Evolutionary conservation across 2,329 filamentous ascomycete species (phyloP), one percentile per base, ranked within the genome.

Genomic region (Microcyclospora tardicrescens): DNA sequence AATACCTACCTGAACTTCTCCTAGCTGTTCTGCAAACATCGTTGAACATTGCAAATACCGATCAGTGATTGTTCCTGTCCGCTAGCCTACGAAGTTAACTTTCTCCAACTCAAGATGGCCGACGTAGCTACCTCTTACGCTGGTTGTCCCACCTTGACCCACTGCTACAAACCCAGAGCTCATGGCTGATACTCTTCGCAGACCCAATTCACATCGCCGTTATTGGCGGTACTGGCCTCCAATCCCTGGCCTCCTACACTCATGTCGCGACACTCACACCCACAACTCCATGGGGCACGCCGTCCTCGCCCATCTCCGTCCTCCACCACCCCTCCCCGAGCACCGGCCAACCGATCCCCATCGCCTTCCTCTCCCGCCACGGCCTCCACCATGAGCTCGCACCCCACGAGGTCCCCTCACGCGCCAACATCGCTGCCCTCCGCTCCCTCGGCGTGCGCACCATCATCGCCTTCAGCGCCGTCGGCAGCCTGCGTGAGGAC

Each of bases 361-460:
- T 98, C 46, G 91, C 91, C 40, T 98, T 98, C 70, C 76, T 98
- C 51, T 85, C 87, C 46, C 85, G 91, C 33, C 91, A 98, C 64
- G 91, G 91, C 49, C 60, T 77, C 10, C 72, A 91, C 73, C 91
- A 98, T 68, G 75, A 95, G 63, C 72, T 83, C 50, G 85, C 87
- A 5, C 91, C 91, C 0, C 87, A 95, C 58, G 91, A 98, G 65
- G 83, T 98, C n/a, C 86, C 87, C 43, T 76, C 79, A 49, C 84
- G 84, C 47, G 91, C 91, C 63, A 98, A 96, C 69, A 93, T 98
- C 55, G 89, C 91, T n/a, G 91, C 91, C n/a, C 72, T 98, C 46
- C 80, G 91, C 48, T 79, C 76, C 53, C 71, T 98, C 44, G 91
- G 91, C 49, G 91, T 96, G 34, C 79, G 87, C 55, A 83, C 78